These are phyloP conservation scores for Melampsora occidentalis DNA, from an alignment of 1,284 basidiomycete genomes.

Conservation along the genomic window DNA sequence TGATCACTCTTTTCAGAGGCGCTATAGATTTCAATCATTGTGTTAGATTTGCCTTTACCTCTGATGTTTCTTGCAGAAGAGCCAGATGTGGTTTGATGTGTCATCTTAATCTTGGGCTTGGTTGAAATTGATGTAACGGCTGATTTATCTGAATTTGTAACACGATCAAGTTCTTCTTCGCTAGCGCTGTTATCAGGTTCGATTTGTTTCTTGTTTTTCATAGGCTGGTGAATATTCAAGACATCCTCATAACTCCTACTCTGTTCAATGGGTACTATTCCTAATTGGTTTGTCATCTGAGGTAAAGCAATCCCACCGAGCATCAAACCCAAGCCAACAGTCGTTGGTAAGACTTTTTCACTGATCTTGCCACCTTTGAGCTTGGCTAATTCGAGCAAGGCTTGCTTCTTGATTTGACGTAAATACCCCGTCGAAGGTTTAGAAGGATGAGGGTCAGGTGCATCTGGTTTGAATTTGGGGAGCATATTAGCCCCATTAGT, in stretches of 20 bases:
- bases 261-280: slow-evolving; percentile 83
- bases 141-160: slow-evolving; percentile 14
- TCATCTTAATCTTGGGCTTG: neutral
- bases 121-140: neutral
- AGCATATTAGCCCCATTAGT: slow-evolving; percentile 24
- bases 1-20: slow-evolving; percentile 9
- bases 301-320: slow-evolving; percentile 77
- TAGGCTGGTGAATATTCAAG: slow-evolving; percentile 25
- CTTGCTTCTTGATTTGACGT: slow-evolving; percentile 68
- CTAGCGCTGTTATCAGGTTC: slow-evolving; percentile 47
- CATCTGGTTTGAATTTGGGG: slow-evolving; percentile 11
- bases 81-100: neutral
- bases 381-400: slow-evolving; percentile 55
- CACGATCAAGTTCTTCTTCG: slow-evolving; percentile 46
- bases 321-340: slow-evolving; percentile 81
- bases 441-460: slow-evolving; percentile 49
- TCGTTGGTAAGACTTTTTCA: slow-evolving; percentile 54
- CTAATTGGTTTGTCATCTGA: slow-evolving; percentile 66
- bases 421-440: slow-evolving; percentile 57
- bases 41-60: slow-evolving; percentile 10
- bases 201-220: slow-evolving; percentile 23
- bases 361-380: slow-evolving; percentile 46
- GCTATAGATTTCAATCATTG: slow-evolving; percentile 5
- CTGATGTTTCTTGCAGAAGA: neutral
- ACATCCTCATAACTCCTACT: slow-evolving; percentile 62